Conservation (phyloP, 2,329 filamentous ascomycete species). For the Didymellaceae sp. region DNA sequence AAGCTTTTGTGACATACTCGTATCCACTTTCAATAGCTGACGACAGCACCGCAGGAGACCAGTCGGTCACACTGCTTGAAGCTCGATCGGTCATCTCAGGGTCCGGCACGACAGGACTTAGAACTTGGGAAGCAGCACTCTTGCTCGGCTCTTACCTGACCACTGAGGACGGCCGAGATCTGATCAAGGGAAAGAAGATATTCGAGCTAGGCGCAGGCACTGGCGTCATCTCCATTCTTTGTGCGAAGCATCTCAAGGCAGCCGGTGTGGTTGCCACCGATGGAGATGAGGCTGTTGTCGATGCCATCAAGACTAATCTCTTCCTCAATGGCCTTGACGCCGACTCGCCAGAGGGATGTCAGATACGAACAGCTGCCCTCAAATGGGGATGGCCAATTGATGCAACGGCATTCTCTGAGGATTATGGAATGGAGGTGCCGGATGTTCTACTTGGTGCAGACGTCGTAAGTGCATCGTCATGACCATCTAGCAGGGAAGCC, state of each 20-base stretch:
- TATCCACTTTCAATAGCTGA: slow-evolving; percentile 38
- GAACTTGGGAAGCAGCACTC: slow-evolving; percentile 82
- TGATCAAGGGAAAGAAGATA: slow-evolving; percentile 63
- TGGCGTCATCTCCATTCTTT: slow-evolving; percentile 76
- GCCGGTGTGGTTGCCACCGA: slow-evolving; percentile 72
- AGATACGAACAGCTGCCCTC: slow-evolving; percentile 61
- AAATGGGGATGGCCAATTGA: slow-evolving; percentile 69
- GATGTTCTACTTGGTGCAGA: slow-evolving; percentile 78
- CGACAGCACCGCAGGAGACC: slow-evolving; percentile 26
- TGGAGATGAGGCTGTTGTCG: slow-evolving; percentile 74
- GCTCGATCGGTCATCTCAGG: slow-evolving; percentile 72
- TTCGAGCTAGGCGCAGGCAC: slow-evolving; percentile 80
- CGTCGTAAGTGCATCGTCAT: slow-evolving; percentile 56
- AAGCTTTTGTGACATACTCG: slow-evolving; percentile 76
- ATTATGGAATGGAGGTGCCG: slow-evolving; percentile 53
- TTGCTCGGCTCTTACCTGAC: slow-evolving; percentile 74
- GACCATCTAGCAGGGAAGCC: slow-evolving; percentile 11
- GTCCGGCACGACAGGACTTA: slow-evolving; percentile 74
- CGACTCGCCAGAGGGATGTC: slow-evolving; percentile 32
- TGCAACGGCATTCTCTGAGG: slow-evolving; percentile 64
- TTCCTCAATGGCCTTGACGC: slow-evolving; percentile 70
- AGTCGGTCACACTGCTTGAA: slow-evolving; percentile 69
- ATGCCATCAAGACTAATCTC: slow-evolving; percentile 70
- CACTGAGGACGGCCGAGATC: slow-evolving; percentile 49
- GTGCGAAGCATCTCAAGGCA: slow-evolving; percentile 69